Evolutionary conservation across 306 rosid genomes (phyloP), one percentile per base, ranked within the genome.

Genomic region (Fragaria ananassa): DNA sequence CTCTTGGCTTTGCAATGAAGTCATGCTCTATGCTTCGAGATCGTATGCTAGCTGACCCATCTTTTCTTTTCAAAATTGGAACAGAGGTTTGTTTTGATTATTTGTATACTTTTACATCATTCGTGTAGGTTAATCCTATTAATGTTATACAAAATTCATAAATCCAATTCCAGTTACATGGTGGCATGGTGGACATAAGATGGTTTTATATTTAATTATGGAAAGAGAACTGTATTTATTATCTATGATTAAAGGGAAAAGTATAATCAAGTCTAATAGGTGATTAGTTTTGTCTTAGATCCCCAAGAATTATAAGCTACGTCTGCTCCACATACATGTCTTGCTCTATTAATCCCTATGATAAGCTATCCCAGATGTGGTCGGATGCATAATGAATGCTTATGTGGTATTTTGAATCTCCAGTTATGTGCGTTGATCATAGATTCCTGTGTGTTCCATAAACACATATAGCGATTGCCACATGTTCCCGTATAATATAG

Each of bases 11-110:
- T 86, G 80, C 84, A 56, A 84, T 93, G 87, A 87, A 75, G 81
- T 86, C 93, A 44, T 93, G 91, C 69, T 61, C 93, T 65, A 68
- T 87, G 80, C 87, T 93, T 68, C 97, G 98, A 19, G 89, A 90
- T 78, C 90, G 97, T 79, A 87, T 93, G 94, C 77, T 93, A 79
- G 98, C 94, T 76, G 98, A 93, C 82, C 98, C 97, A 1, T 70
- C 97, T 0, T 93, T 93, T 80, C 92, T 93, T 74, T 93, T 93
- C 85, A 93, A 93, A 88, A 80, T 93, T 61, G 97, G 97, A 78
- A 87, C 97, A 53, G 98, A 93, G 98, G 98, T 93, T 70, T 71
- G 88, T 88, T 89, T 45, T 67, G 75, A 70, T 81, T 78, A 56
- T 80, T 53, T 53, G 34, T 23, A 65, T 68, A 70, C 58, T 47